phyloP scores from a whole-genome alignment of 257 asterid species.

The Ballota nigra region DNA sequence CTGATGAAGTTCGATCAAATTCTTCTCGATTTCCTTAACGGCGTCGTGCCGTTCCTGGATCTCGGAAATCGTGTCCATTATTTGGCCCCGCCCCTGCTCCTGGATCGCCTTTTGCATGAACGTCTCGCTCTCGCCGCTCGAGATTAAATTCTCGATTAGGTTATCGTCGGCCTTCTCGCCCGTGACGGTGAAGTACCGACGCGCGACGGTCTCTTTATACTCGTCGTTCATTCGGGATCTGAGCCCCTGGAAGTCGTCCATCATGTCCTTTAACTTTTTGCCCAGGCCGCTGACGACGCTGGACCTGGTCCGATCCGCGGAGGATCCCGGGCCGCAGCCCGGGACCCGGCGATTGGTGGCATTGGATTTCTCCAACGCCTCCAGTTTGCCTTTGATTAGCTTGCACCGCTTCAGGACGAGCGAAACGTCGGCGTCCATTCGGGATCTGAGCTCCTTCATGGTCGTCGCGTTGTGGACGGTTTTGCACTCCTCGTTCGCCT shows the following conservation, averaged over 20 bases:
- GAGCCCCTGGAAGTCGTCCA: constrained; percentile 55
- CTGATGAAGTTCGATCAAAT: constrained; percentile 46
- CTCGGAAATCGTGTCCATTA: constrained; percentile 51
- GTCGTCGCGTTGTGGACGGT: constrained; percentile 51
- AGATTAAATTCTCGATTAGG: constrained; percentile 41
- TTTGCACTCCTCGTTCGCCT: constrained; percentile 46
- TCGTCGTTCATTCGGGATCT: constrained; percentile 52
- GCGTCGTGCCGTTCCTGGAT: constrained; percentile 54
- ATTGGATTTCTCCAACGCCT: constrained; percentile 47
- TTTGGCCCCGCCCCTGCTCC: constrained; percentile 58
- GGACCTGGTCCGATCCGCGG: constrained; percentile 47
- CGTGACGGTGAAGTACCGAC: constrained; percentile 53
- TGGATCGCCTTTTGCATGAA: constrained; percentile 55
- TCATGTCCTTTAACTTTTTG: constrained; percentile 45
- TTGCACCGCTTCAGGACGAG: constrained; percentile 51
- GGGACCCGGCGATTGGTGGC: constrained; percentile 46
- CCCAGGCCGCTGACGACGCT: constrained; percentile 52
- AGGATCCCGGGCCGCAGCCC: constrained; percentile 61
- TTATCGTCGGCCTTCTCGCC: constrained; percentile 54
- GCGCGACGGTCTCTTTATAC: constrained; percentile 52
- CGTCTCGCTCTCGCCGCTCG: constrained; percentile 55
- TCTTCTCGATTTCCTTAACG: constrained; percentile 57
- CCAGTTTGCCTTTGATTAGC: constrained; percentile 43
- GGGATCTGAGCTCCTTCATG: constrained; percentile 48
- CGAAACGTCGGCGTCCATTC: constrained; percentile 49